Evolutionary conservation across 805 yeast genomes (phyloP).

Genomic region (Pichia heedii): DNA sequence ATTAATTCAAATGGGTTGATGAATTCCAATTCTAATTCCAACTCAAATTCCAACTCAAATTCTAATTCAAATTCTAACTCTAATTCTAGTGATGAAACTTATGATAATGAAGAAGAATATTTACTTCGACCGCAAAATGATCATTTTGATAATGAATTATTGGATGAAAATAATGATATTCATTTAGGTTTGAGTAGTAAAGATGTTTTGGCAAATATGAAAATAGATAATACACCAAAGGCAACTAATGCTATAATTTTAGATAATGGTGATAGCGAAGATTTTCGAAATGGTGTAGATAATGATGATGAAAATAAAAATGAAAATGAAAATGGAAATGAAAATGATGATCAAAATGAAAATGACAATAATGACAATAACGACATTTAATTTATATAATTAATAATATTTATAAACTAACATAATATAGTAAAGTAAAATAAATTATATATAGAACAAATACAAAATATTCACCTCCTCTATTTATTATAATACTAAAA

Average conservation of each 20-base stretch:
- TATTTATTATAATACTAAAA: no score
- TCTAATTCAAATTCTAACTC: no score
- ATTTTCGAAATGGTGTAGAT: slow-evolving; percentile 23
- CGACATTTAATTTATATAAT: no score
- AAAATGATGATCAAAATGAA: not conserved
- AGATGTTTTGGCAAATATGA: slow-evolving; percentile 11
- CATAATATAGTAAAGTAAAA: not conserved
- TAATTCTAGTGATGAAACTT: not conserved
- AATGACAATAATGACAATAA: no score
- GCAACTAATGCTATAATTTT: slow-evolving; percentile 24
- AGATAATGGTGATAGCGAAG: slow-evolving; percentile 35
- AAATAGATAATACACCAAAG: slow-evolving; percentile 14
- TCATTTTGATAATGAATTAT: slow-evolving; percentile 1
- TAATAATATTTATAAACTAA: no score
- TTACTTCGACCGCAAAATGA: no score
- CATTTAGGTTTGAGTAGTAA: slow-evolving; percentile 9
- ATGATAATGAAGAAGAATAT: not conserved
- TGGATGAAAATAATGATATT: not conserved
- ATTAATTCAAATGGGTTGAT: no score
- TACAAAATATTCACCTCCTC: no score
- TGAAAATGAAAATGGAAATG: slow-evolving; percentile 1
- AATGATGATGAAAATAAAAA: slow-evolving; percentile 1
- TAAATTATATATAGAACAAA: no score
- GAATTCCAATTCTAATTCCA: no score
- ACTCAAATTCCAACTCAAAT: no score